These are phyloP conservation scores for Letharia lupina DNA, from an alignment of 495 filamentous ascomycete species.

Conservation along the genomic window DNA sequence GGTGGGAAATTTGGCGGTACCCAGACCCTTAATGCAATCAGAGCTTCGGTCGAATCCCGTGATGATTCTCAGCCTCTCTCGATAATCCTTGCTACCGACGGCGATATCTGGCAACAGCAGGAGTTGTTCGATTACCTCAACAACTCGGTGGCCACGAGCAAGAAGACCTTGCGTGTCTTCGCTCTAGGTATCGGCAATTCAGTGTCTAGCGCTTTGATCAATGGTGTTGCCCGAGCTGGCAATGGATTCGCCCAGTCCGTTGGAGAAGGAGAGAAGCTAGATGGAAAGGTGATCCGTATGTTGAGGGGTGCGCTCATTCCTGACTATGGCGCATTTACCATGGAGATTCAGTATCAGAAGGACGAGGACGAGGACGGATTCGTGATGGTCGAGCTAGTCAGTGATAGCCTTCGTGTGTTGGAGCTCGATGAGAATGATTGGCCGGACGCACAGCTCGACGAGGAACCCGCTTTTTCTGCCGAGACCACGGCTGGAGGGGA, in stretches of 20 bases:
- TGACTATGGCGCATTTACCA: slow-evolving; percentile 49
- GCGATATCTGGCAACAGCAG: slow-evolving; percentile 54
- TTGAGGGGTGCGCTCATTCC: slow-evolving; percentile 58
- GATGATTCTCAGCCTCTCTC: slow-evolving; percentile 49
- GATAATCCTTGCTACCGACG: slow-evolving; percentile 62
- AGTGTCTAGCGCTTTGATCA: slow-evolving; percentile 56
- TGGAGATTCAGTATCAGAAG: slow-evolving; percentile 51
- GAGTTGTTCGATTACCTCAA: slow-evolving; percentile 49
- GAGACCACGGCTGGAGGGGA: slow-evolving; percentile 20
- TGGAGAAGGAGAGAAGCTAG: slow-evolving; percentile 47
- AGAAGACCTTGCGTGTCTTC: slow-evolving; percentile 53
- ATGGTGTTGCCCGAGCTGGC: slow-evolving; percentile 57
- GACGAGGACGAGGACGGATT: slow-evolving; percentile 41
- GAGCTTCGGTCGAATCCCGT: slow-evolving; percentile 42
- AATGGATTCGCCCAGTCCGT: slow-evolving; percentile 60
- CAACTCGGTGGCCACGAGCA: slow-evolving; percentile 36
- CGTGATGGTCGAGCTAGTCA: slow-evolving; percentile 48
- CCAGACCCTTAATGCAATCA: slow-evolving; percentile 49
- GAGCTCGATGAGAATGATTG: background rate
- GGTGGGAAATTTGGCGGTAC: slow-evolving; percentile 57
- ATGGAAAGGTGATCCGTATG: slow-evolving; percentile 60
- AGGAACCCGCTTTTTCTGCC: slow-evolving; percentile 11
- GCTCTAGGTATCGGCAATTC: slow-evolving; percentile 55
- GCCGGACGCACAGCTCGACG: background rate
- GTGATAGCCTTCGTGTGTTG: slow-evolving; percentile 32